Evolutionary conservation across 1,139 yeast species (phyloP).

Genomic region (Hansenula lynferdii): DNA sequence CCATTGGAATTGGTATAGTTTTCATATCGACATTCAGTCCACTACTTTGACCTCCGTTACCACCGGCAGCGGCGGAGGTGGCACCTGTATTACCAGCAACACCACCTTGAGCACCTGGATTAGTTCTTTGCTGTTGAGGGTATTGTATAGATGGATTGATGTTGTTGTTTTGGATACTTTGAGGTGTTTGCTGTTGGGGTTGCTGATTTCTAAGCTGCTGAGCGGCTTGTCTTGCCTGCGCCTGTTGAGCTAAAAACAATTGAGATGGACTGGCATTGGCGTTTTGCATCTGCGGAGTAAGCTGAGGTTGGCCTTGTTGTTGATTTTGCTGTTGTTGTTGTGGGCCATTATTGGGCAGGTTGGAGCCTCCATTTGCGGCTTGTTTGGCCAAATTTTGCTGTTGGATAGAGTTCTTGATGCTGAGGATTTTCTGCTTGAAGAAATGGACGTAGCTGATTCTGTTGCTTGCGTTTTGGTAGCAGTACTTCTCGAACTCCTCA

Average conservation of each 20-base stretch:
- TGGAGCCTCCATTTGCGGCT: neutral
- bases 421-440: slow-evolving; percentile 20
- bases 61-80: neutral
- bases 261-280: slow-evolving; percentile 25
- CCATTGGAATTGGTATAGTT: slow-evolving; percentile 71
- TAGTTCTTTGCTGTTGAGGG: slow-evolving; percentile 11
- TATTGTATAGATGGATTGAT: slow-evolving; percentile 14
- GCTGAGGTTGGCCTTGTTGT: slow-evolving; percentile 15
- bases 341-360: slow-evolving; percentile 4
- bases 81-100: too few species aligned
- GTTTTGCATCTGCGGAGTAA: slow-evolving; percentile 10
- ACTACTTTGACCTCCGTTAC: slow-evolving; percentile 11
- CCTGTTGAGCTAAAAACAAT: slow-evolving; percentile 43
- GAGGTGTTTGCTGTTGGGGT: slow-evolving; percentile 4
- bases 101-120: neutral
- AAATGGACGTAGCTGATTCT: slow-evolving; percentile 16
- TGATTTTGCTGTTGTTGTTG: slow-evolving; percentile 15
- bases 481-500: slow-evolving; percentile 22
- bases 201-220: slow-evolving; percentile 25
- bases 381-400: slow-evolving; percentile 17
- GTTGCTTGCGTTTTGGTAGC: slow-evolving; percentile 18
- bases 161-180: slow-evolving; percentile 2
- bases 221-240: slow-evolving; percentile 44
- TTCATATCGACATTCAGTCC: slow-evolving; percentile 32
- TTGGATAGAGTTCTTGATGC: slow-evolving; percentile 18